Evolutionary conservation across 2,329 filamentous ascomycete species (phyloP).

Genomic region (Ceratocystis albifundus): DNA sequence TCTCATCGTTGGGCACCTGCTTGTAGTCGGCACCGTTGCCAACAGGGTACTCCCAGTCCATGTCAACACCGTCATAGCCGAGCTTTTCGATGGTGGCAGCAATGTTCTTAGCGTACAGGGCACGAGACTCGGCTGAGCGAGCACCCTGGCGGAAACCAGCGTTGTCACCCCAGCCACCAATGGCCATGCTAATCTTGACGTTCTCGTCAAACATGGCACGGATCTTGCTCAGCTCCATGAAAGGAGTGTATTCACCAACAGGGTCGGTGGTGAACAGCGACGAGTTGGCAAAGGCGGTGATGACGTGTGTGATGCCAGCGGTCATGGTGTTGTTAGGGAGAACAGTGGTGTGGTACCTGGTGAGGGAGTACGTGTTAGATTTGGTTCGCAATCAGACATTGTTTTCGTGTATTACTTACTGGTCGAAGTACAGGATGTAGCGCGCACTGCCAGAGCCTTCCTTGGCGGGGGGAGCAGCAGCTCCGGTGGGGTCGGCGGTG

Average conservation of each 20-base stretch:
- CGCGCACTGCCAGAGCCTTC: not conserved
- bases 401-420: not conserved
- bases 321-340: conserved; percentile 1
- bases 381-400: too few species aligned
- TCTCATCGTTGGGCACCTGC: conserved; percentile 47
- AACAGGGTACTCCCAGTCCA: conserved; percentile 55
- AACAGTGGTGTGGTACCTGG: not conserved
- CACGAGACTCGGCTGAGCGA: conserved; percentile 39
- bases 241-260: conserved; percentile 39
- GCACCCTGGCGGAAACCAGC: conserved; percentile 50
- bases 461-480: not conserved
- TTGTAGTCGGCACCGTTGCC: conserved; percentile 64
- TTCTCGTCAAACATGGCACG: conserved; percentile 35
- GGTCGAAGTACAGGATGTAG: conserved; percentile 5
- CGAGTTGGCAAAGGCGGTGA: conserved; percentile 49
- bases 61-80: conserved; percentile 52
- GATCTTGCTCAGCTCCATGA: conserved; percentile 35
- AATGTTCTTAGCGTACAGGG: conserved; percentile 52
- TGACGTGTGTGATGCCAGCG: conserved; percentile 42
- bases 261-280: conserved; percentile 37
- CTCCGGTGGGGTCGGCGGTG: not conserved
- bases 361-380: not conserved
- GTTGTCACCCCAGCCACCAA: conserved; percentile 65
- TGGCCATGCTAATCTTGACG: conserved; percentile 56
- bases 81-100: conserved; percentile 48